Conservation (phyloP, 805 yeast genomes). For the Wickerhamomyces sydowiorum region DNA sequence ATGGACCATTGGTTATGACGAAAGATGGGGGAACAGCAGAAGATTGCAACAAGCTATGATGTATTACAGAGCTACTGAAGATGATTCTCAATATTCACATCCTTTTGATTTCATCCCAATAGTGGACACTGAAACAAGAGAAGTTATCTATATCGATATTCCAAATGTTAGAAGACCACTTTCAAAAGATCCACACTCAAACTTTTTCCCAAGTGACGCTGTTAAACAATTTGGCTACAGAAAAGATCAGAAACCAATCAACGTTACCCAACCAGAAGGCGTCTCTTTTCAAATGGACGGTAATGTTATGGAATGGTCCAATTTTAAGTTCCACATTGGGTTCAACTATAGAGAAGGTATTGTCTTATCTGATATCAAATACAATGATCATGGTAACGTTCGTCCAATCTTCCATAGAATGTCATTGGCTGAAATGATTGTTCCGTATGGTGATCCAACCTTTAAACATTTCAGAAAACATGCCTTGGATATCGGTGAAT, state of each 20-base stretch:
- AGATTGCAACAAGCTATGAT: slow-evolving; percentile 78
- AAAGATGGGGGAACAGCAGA: slow-evolving; percentile 71
- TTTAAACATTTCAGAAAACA: slow-evolving; percentile 82
- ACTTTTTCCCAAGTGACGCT: slow-evolving; percentile 62
- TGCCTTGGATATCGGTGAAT: slow-evolving; percentile 82
- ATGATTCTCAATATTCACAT: slow-evolving; percentile 62
- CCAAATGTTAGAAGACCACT: slow-evolving; percentile 71
- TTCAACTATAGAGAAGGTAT: slow-evolving; percentile 85
- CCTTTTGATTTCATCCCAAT: slow-evolving; percentile 82
- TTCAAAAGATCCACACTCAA: slow-evolving; percentile 61
- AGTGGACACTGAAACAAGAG: slow-evolving; percentile 63
- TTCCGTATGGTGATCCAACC: slow-evolving; percentile 76
- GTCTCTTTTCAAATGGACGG: slow-evolving; percentile 72
- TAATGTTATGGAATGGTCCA: slow-evolving; percentile 69
- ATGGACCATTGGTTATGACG: slow-evolving; percentile 68
- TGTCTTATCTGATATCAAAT: slow-evolving; percentile 66
- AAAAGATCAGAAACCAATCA: slow-evolving; percentile 58
- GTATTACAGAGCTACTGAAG: slow-evolving; percentile 71
- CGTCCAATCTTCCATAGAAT: slow-evolving; percentile 76
- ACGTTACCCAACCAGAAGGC: slow-evolving; percentile 76
- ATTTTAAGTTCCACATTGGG: slow-evolving; percentile 73
- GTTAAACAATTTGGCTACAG: slow-evolving; percentile 61
- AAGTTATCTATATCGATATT: slow-evolving; percentile 70
- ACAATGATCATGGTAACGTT: slow-evolving; percentile 69
- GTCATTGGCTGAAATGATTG: slow-evolving; percentile 78